Conservation (phyloP, 495 filamentous ascomycete species). For the Pseudoneurospora amorphoporcata region DNA sequence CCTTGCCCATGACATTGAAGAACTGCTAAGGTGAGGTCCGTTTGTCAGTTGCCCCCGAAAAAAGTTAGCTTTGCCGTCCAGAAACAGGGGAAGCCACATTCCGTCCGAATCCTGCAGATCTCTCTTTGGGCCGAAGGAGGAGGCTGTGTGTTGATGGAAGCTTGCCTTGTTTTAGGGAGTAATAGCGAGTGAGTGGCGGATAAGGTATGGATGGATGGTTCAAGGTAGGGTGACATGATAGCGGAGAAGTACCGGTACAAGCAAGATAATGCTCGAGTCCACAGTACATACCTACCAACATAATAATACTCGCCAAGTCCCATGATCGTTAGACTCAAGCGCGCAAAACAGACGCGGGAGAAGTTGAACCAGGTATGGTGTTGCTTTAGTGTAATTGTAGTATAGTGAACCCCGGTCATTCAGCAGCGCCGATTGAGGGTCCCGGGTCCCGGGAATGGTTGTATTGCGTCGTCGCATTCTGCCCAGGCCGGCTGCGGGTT, state of each 20-base stretch:
- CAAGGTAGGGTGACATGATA: neutral
- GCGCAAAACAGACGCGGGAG: neutral
- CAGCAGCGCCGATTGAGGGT: neutral
- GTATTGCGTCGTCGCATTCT: neutral
- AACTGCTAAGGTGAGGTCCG: no score
- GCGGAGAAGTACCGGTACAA: neutral
- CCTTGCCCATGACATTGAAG: neutral
- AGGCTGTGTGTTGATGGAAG: neutral
- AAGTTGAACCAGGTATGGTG: neutral
- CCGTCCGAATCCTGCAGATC: neutral
- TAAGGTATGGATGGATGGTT: neutral
- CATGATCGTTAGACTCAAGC: neutral
- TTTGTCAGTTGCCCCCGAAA: no score
- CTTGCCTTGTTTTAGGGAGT: neutral
- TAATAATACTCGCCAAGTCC: neutral
- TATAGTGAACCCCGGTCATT: neutral
- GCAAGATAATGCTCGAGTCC: neutral
- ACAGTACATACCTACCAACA: neutral
- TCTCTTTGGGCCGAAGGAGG: neutral
- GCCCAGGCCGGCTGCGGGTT: neutral
- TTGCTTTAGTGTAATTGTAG: neutral
- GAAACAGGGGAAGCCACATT: neutral
- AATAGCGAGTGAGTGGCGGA: neutral
- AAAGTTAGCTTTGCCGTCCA: neutral
- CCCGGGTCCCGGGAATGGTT: neutral